A percentile compares a stretch with the other conserved stretches of the same genome.
Evolutionary conservation across 78 protist species (phyloP).

Genomic region (Isochrysis galbana): DNA sequence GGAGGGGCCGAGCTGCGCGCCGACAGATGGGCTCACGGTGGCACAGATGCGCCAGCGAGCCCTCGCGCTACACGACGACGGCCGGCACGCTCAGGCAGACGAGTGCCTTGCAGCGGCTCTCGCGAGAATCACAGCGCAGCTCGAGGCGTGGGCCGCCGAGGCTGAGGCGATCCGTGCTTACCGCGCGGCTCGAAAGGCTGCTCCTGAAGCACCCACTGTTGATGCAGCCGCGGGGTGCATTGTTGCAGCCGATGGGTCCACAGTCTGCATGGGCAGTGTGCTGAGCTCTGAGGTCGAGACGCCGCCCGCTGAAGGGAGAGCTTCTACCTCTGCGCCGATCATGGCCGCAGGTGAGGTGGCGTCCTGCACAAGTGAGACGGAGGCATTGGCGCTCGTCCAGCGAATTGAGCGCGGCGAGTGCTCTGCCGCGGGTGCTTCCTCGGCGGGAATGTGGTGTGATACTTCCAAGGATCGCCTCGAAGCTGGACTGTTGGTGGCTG

Average conservation of each 20-base stretch:
- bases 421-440: background rate
- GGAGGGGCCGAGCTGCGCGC: too few relatives aligned
- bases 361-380: background rate
- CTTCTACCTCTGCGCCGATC: background rate
- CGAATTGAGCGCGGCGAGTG: background rate
- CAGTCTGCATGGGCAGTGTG: background rate
- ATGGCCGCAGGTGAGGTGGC: background rate
- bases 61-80: background rate
- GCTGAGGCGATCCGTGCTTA: background rate
- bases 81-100: background rate
- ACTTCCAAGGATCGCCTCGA: background rate
- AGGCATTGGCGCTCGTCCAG: background rate
- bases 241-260: background rate
- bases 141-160: background rate
- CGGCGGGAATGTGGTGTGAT: background rate
- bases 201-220: background rate
- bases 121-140: background rate
- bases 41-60: background rate
- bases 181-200: background rate
- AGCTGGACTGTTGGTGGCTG: background rate
- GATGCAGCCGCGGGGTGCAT: background rate
- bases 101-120: background rate
- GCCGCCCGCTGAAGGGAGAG: background rate
- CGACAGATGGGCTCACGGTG: background rate
- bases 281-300: background rate